Evolutionary conservation across 2,329 filamentous ascomycete species (phyloP).

Genomic region (Aspergillus persii): DNA sequence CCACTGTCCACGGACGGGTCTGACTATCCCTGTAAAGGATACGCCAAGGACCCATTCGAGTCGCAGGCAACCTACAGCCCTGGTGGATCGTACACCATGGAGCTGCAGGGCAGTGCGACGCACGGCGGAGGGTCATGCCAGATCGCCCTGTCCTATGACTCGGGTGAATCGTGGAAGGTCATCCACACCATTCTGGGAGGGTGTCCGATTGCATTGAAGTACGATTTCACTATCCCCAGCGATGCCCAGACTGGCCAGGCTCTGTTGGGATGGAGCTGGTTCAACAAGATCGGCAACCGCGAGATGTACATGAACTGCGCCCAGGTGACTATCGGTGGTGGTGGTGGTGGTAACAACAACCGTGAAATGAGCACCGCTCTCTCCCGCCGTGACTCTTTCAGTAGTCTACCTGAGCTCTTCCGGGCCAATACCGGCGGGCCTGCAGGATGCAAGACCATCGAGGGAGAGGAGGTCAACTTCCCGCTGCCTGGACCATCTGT

Average conservation of each 20-base stretch:
- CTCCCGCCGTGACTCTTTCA: slow-evolving; percentile 41
- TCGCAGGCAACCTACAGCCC: slow-evolving; percentile 61
- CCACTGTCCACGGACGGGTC: slow-evolving; percentile 59
- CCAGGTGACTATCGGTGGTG: slow-evolving; percentile 58
- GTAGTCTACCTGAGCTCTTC: slow-evolving; percentile 64
- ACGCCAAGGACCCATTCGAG: slow-evolving; percentile 52
- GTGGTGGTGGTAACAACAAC: slow-evolving; percentile 1
- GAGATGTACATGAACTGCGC: slow-evolving; percentile 91
- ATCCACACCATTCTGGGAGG: slow-evolving; percentile 62
- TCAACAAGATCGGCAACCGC: slow-evolving; percentile 72
- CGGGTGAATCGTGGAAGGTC: slow-evolving; percentile 67
- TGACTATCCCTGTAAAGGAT: slow-evolving; percentile 76
- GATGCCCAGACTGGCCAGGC: slow-evolving; percentile 61
- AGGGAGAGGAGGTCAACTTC: slow-evolving; percentile 60
- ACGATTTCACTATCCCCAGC: slow-evolving; percentile 64
- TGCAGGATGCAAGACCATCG: slow-evolving; percentile 55
- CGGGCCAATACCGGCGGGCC: slow-evolving; percentile 64
- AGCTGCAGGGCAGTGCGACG: slow-evolving; percentile 59
- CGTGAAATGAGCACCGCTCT: slow-evolving; percentile 10
- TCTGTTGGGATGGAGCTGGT: slow-evolving; percentile 74
- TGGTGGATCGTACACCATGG: slow-evolving; percentile 63
- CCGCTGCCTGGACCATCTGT: slow-evolving; percentile 63
- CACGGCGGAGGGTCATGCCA: slow-evolving; percentile 76
- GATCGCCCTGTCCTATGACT: slow-evolving; percentile 70
- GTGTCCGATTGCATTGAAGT: slow-evolving; percentile 53